These are phyloP conservation scores for Gentiana macrophylla DNA, from an alignment of 257 asterid species.

Conservation along the genomic window DNA sequence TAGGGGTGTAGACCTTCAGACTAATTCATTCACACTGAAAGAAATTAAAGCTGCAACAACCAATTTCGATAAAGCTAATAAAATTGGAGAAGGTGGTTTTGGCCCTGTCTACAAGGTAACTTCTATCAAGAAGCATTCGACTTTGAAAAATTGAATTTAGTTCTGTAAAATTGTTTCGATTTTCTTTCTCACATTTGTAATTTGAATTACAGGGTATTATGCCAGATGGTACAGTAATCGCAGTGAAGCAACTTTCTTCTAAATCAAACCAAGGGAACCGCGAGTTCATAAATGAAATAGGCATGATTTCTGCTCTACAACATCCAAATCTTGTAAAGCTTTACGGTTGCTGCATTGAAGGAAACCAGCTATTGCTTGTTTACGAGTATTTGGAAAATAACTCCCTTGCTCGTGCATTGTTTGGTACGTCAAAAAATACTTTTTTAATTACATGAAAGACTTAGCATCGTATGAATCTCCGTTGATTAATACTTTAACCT, in stretches of 20 bases:
- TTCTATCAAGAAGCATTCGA: background rate
- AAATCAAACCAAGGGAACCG: slow-evolving; percentile 80
- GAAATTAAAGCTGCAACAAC: slow-evolving; percentile 67
- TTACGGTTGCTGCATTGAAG: slow-evolving; percentile 67
- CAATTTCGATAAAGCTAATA: slow-evolving; percentile 53
- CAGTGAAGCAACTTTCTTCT: slow-evolving; percentile 71
- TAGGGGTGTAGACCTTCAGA: slow-evolving; percentile 34
- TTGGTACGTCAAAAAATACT: slow-evolving; percentile 29
- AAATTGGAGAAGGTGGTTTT: slow-evolving; percentile 83
- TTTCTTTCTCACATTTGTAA: background rate
- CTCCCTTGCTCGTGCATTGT: slow-evolving; percentile 67
- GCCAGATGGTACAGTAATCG: slow-evolving; percentile 45
- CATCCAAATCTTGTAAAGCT: slow-evolving; percentile 72
- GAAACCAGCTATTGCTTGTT: slow-evolving; percentile 52
- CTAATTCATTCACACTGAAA: slow-evolving; percentile 49
- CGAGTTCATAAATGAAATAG: slow-evolving; percentile 67
- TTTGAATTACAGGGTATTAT: slow-evolving; percentile 36
- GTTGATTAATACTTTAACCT: background rate
- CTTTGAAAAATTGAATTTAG: background rate
- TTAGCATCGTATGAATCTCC: no score
- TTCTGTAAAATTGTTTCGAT: background rate
- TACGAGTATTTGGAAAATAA: slow-evolving; percentile 74
- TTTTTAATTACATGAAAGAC: background rate
- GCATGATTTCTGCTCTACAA: slow-evolving; percentile 73
- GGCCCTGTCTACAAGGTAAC: slow-evolving; percentile 69